Percentiles rank a stretch among this genome's conserved stretches.
phyloP scores from a whole-genome alignment of 73 alveolate genomes.

The Tetrahymena elliotti region DNA sequence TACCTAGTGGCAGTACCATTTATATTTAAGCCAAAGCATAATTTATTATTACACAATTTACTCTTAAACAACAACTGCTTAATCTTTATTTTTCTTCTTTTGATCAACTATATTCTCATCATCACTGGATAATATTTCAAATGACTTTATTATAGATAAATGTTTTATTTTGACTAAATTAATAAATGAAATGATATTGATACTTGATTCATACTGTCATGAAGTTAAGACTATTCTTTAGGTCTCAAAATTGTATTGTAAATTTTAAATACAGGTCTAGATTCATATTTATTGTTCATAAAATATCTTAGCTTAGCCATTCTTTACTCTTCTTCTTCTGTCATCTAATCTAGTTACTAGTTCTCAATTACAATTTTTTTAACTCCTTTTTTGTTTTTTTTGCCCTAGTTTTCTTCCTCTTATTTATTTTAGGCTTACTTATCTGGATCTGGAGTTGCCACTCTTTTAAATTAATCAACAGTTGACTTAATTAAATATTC shows the following conservation, averaged over 20 bases:
- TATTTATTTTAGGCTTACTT: not conserved
- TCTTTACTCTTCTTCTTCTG: not conserved
- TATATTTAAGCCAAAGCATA: not conserved
- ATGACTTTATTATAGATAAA: not conserved
- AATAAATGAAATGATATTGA: not conserved
- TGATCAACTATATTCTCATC: not conserved
- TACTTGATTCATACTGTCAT: not conserved
- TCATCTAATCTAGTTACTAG: not conserved
- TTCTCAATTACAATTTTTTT: not conserved
- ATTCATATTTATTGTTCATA: not conserved
- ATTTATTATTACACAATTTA: not conserved
- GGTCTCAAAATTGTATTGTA: not conserved
- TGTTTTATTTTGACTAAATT: not conserved
- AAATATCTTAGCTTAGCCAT: not conserved
- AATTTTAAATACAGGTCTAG: not conserved
- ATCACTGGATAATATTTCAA: not conserved
- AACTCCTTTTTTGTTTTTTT: not conserved
- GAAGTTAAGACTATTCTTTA: not conserved
- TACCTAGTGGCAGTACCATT: not conserved
- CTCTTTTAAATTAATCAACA: slow-evolving; percentile 15
- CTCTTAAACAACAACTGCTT: not conserved
- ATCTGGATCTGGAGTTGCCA: not conserved
- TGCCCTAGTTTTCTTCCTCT: not conserved
- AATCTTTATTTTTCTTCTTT: not conserved
- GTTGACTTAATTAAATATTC: slow-evolving; percentile 6